Percentiles rank a stretch among this genome's conserved stretches.
Conservation (phyloP, 2,329 filamentous ascomycete genomes). For the Pyricularia sp. region DNA sequence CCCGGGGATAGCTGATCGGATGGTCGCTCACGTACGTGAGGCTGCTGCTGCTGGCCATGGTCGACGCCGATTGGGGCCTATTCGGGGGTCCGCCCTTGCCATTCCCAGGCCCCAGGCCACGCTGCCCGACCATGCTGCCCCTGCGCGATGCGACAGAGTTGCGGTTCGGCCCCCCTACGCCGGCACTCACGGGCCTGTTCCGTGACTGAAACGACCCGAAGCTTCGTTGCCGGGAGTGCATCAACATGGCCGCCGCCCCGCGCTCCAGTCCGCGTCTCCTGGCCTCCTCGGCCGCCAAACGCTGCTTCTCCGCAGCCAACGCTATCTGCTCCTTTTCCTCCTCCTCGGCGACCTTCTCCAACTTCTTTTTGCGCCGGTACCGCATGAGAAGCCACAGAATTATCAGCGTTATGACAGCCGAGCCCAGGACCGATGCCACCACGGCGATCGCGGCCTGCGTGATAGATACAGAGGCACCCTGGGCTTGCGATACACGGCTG, state of each 20-base stretch:
- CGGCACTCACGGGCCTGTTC: not conserved
- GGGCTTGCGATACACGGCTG: slow-evolving; percentile 7
- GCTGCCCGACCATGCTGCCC: not conserved
- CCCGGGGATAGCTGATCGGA: not conserved
- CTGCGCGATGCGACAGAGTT: not conserved
- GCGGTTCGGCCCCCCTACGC: not conserved
- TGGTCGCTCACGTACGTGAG: not conserved
- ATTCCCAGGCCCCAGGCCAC: not conserved
- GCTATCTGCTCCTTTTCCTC: slow-evolving; percentile 42
- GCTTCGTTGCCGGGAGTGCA: not conserved
- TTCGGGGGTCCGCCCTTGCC: not conserved
- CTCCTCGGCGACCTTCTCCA: not conserved
- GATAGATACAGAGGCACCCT: slow-evolving; percentile 17
- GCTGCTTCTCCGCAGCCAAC: slow-evolving; percentile 21
- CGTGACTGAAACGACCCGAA: not conserved
- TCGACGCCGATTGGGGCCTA: not conserved
- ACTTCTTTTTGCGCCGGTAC: not conserved
- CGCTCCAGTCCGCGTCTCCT: not conserved
- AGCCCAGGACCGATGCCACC: slow-evolving; percentile 22
- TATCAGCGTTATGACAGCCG: slow-evolving; percentile 22
- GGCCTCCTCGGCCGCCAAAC: not conserved
- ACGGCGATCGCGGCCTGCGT: slow-evolving; percentile 22
- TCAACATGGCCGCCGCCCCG: not conserved
- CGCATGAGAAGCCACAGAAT: slow-evolving; percentile 11
- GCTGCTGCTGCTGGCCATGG: not conserved